phyloP scores from a whole-genome alignment of 1,284 basidiomycete genomes.

The Leucoagaricus sp. region DNA sequence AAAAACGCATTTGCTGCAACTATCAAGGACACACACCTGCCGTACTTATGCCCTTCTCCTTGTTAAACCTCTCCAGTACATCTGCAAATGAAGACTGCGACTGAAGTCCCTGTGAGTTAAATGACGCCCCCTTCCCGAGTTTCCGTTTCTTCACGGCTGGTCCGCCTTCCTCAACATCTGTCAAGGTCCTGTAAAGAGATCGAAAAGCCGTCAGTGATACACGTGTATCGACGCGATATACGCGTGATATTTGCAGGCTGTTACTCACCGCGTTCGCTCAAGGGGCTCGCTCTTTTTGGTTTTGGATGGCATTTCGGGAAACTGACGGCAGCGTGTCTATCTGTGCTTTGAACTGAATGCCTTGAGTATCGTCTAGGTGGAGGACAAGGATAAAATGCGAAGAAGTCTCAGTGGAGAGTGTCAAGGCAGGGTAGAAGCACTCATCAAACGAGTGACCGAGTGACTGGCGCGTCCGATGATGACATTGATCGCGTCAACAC shows the following conservation, averaged over 20 bases:
- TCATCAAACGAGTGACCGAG: conserved; percentile 6
- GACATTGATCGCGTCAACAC: not conserved
- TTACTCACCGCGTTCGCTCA: conserved; percentile 31
- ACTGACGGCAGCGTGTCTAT: not conserved
- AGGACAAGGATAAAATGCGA: not conserved
- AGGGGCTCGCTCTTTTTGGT: conserved; percentile 36
- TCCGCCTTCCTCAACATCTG: conserved; percentile 31
- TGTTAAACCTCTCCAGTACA: conserved; percentile 74
- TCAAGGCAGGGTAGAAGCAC: not conserved
- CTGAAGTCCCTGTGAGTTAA: conserved; percentile 17
- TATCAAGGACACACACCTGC: conserved; percentile 31
- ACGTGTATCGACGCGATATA: conserved; percentile 23
- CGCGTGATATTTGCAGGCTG: conserved; percentile 10
- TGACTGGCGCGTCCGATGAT: conserved; percentile 3
- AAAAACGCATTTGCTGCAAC: not conserved
- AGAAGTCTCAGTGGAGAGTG: not conserved
- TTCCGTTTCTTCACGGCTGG: conserved; percentile 64
- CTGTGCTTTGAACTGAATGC: not conserved
- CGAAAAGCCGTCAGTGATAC: conserved; percentile 19
- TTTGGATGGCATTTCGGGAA: conserved; percentile 13
- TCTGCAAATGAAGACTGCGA: conserved; percentile 67
- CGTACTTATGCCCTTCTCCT: conserved; percentile 52
- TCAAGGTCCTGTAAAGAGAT: conserved; percentile 28
- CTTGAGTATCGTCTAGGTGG: not conserved
- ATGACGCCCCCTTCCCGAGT: conserved; percentile 31